Evolutionary conservation across 768 basidiomycete species (phyloP).

Genomic region (Pisolithus microcarpus): DNA sequence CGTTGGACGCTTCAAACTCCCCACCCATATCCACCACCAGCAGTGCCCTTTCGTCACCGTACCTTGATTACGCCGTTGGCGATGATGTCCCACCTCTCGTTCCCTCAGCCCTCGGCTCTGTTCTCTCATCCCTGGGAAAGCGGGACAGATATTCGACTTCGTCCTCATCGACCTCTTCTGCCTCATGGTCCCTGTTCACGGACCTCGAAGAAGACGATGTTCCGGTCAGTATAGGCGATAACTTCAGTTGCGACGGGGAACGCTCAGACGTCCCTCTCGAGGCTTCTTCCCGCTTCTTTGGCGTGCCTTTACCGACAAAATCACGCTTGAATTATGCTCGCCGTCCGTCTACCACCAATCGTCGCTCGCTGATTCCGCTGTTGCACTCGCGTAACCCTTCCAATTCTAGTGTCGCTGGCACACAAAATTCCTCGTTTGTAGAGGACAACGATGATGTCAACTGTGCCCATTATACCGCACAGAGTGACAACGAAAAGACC

Average conservation of each 20-base stretch:
- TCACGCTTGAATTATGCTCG: constrained; percentile 60
- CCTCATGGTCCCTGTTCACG: constrained; percentile 56
- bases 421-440: constrained; percentile 31
- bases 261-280: constrained; percentile 33
- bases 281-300: constrained; percentile 37
- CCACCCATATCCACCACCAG: constrained; percentile 60
- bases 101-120: constrained; percentile 48
- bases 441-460: constrained; percentile 36
- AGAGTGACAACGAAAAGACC: constrained; percentile 25
- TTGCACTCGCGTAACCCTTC: constrained; percentile 51
- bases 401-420: constrained; percentile 29
- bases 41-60: constrained; percentile 64
- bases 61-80: constrained; percentile 44
- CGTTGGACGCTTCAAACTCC: constrained; percentile 49
- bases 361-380: constrained; percentile 51
- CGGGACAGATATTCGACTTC: constrained; percentile 49
- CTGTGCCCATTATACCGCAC: constrained; percentile 31
- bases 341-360: constrained; percentile 65
- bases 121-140: constrained; percentile 38
- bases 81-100: constrained; percentile 64
- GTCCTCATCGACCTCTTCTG: constrained; percentile 59
- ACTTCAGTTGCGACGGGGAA: constrained; percentile 25
- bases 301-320: constrained; percentile 27
- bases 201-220: constrained; percentile 54
- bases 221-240: constrained; percentile 29